Conservation (phyloP, 352 stramenopile genomes). For the Phytophthora litchii region DNA sequence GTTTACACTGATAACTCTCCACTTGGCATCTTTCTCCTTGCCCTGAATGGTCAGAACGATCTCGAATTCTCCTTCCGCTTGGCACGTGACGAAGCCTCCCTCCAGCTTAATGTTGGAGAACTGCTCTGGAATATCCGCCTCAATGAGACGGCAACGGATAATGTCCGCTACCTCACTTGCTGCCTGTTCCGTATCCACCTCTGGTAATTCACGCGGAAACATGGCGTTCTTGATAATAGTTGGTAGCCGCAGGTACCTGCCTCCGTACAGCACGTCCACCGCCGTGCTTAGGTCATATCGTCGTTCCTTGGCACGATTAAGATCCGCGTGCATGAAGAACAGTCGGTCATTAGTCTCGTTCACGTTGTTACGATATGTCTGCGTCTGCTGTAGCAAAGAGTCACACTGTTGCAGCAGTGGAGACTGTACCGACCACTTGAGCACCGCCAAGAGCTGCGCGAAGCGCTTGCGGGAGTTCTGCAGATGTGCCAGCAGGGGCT, state of each 20-base stretch:
- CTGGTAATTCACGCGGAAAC: conserved; percentile 68
- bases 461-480: conserved; percentile 71
- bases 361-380: conserved; percentile 72
- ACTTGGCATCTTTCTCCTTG: conserved; percentile 75
- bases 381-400: conserved; percentile 56
- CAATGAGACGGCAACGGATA: conserved; percentile 84
- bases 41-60: conserved; percentile 85
- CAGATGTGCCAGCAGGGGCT: conserved; percentile 70
- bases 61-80: conserved; percentile 81
- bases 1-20: conserved; percentile 84
- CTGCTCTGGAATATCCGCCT: conserved; percentile 77
- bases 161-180: conserved; percentile 76
- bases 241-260: conserved; percentile 77
- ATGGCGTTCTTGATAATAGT: conserved; percentile 77
- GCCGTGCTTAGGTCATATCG: conserved; percentile 84
- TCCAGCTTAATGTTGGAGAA: conserved; percentile 83
- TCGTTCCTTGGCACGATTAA: conserved; percentile 81
- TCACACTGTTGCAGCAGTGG: conserved; percentile 80
- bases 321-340: conserved; percentile 86
- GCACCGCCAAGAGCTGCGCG: conserved; percentile 74
- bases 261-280: conserved; percentile 80
- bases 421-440: conserved; percentile 89
- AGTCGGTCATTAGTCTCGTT: conserved; percentile 87
- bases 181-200: conserved; percentile 61
- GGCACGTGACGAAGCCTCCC: conserved; percentile 78